A percentile compares a stretch with the other conserved stretches of the same genome.
Conservation (phyloP, 164 flowering plant species). For the Dillenia suffruticosa region DNA sequence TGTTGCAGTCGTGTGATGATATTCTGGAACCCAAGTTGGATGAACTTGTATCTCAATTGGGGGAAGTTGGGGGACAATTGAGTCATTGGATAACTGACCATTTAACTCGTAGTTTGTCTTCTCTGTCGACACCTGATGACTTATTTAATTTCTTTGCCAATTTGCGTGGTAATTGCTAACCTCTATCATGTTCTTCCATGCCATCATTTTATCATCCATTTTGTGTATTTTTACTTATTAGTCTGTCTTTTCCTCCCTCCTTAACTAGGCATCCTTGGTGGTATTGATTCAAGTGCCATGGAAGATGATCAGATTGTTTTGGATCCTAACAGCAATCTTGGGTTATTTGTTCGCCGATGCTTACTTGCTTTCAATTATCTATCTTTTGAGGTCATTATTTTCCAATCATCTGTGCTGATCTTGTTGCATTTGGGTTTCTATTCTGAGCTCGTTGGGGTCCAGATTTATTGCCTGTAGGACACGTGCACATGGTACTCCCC, state of each 20-base stretch:
- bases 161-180: conserved; percentile 48
- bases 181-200: not conserved
- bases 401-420: not conserved
- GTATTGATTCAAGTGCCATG: conserved; percentile 45
- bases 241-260: not conserved
- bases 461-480: too few species aligned
- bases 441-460: too few species aligned
- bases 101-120: conserved; percentile 44
- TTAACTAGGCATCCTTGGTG: conserved; percentile 57
- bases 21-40: conserved; percentile 81
- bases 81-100: conserved; percentile 56
- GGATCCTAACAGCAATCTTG: conserved; percentile 76
- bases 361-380: conserved; percentile 66
- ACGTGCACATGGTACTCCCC: too few species aligned
- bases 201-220: not conserved
- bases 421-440: too few species aligned
- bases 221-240: not conserved
- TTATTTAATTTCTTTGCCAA: conserved; percentile 67
- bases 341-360: conserved; percentile 82
- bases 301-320: conserved; percentile 74
- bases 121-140: conserved; percentile 79
- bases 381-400: conserved; percentile 68
- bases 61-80: conserved; percentile 43
- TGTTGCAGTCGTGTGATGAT: conserved; percentile 63
- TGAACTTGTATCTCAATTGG: conserved; percentile 54